Percentiles rank a stretch among this genome's conserved stretches.
These are phyloP conservation scores for Tillandsia fasciculata DNA, from an alignment of 176 grass and related monocot species.

Conservation along the genomic window DNA sequence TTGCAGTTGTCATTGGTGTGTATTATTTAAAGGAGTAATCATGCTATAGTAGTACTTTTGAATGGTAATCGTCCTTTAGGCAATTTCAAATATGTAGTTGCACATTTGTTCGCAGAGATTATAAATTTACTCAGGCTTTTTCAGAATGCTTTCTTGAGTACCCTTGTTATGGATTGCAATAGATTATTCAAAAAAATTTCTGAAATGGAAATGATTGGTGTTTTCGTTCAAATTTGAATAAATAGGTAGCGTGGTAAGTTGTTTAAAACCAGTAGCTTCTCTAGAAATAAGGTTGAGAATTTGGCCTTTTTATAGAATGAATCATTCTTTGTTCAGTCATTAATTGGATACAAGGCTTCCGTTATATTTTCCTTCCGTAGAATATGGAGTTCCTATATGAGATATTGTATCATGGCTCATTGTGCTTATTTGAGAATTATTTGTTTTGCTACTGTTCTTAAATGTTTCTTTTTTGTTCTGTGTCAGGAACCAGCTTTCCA, in stretches of 20 bases:
- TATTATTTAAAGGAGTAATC: background rate
- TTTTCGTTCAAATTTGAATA: too few species aligned
- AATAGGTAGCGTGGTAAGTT: too few species aligned
- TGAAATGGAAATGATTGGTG: too few species aligned
- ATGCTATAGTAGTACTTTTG: too few species aligned
- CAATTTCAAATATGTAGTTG: too few species aligned
- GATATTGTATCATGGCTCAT: background rate
- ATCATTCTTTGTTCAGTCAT: background rate
- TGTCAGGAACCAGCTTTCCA: conserved; percentile 87
- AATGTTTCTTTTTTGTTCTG: conserved; percentile 8
- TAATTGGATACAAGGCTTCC: background rate
- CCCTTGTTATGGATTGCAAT: too few species aligned
- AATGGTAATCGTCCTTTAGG: too few species aligned
- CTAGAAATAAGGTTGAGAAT: background rate
- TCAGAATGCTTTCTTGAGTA: too few species aligned
- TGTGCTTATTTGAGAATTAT: background rate
- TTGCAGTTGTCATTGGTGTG: conserved; percentile 14
- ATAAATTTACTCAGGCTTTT: too few species aligned
- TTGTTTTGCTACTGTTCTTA: background rate
- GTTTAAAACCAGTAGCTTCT: background rate
- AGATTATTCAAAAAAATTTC: too few species aligned
- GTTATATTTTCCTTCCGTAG: background rate
- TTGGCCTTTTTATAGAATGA: background rate
- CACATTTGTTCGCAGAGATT: too few species aligned
- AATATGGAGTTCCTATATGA: background rate